A percentile compares a stretch with the other conserved stretches of the same genome.
These are phyloP conservation scores for Fragaria vesca DNA, from an alignment of 306 rosid species.

Conservation along the genomic window DNA sequence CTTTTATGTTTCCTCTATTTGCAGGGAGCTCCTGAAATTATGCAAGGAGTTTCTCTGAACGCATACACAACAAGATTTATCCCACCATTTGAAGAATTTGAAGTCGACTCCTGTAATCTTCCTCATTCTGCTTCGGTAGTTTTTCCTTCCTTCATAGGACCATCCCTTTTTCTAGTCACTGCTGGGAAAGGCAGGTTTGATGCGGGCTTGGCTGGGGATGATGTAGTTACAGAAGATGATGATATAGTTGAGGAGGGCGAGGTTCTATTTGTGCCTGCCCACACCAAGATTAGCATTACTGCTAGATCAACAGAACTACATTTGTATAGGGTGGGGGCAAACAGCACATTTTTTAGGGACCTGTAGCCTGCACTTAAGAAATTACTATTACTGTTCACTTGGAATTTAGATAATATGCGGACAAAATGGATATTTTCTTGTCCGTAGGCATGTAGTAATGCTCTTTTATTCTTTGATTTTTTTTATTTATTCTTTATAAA, in stretches of 20 bases:
- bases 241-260: slow-evolving; percentile 31
- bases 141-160: slow-evolving; percentile 39
- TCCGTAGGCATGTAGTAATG: slow-evolving; percentile 6
- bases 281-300: slow-evolving; percentile 26
- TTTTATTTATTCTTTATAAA: background rate
- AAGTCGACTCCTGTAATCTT: slow-evolving; percentile 36
- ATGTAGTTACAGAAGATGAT: slow-evolving; percentile 17
- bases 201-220: slow-evolving; percentile 17
- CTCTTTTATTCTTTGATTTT: slow-evolving; percentile 9
- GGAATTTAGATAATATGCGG: background rate
- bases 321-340: slow-evolving; percentile 41
- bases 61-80: slow-evolving; percentile 30
- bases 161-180: slow-evolving; percentile 36
- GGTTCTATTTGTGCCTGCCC: slow-evolving; percentile 38
- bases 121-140: slow-evolving; percentile 30
- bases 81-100: slow-evolving; percentile 43
- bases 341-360: slow-evolving; percentile 33
- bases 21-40: slow-evolving; percentile 45
- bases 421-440: background rate
- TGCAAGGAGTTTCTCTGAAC: slow-evolving; percentile 34
- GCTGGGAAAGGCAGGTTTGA: slow-evolving; percentile 34
- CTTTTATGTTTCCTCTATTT: background rate
- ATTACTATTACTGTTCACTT: background rate
- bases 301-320: slow-evolving; percentile 28
- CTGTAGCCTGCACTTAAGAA: slow-evolving; percentile 16